Conservation (phyloP, 2,329 filamentous ascomycete species). For the Neofusicoccum kwambonambiense region DNA sequence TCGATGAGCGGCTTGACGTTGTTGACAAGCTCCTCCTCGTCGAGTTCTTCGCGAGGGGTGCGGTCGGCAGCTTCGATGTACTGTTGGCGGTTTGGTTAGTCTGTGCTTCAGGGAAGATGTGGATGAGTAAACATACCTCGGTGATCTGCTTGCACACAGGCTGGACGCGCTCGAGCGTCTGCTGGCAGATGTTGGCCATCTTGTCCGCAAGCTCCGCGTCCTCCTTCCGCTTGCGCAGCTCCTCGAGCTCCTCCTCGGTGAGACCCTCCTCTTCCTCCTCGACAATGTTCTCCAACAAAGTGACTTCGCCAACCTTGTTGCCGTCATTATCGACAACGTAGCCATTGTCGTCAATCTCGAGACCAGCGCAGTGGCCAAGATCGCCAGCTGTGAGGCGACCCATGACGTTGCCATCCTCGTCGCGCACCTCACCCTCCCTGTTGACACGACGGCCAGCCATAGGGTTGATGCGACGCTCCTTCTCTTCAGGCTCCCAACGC, state of each 20-base stretch:
- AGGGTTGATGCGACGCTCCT: constrained; percentile 57
- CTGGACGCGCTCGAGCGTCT: constrained; percentile 79
- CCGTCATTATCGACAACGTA: constrained; percentile 56
- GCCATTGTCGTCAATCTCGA: constrained; percentile 54
- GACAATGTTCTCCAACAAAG: constrained; percentile 61
- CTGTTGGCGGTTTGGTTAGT: constrained; percentile 42
- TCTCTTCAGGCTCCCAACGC: constrained; percentile 54
- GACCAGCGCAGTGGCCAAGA: constrained; percentile 52
- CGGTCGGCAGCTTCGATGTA: constrained; percentile 78
- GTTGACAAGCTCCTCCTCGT: constrained; percentile 85
- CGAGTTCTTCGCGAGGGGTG: constrained; percentile 80
- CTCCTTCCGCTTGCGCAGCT: constrained; percentile 48
- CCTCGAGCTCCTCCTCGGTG: constrained; percentile 52
- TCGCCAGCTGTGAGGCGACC: constrained; percentile 52
- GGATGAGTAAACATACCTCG: constrained; percentile 54
- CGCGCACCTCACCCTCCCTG: constrained; percentile 53
- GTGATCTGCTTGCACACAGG: constrained; percentile 86
- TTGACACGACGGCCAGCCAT: constrained; percentile 58
- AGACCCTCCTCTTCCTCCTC: constrained; percentile 57
- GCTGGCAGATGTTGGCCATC: constrained; percentile 70
- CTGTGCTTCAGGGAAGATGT: not conserved
- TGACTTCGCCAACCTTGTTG: constrained; percentile 64
- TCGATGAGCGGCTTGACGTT: constrained; percentile 86
- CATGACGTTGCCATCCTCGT: constrained; percentile 51
- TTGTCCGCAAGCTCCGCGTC: constrained; percentile 76